Percentiles rank a stretch among this genome's conserved stretches.
Evolutionary conservation across 352 stramenopile genomes (phyloP).

Genomic region (Plasmopara viticola): DNA sequence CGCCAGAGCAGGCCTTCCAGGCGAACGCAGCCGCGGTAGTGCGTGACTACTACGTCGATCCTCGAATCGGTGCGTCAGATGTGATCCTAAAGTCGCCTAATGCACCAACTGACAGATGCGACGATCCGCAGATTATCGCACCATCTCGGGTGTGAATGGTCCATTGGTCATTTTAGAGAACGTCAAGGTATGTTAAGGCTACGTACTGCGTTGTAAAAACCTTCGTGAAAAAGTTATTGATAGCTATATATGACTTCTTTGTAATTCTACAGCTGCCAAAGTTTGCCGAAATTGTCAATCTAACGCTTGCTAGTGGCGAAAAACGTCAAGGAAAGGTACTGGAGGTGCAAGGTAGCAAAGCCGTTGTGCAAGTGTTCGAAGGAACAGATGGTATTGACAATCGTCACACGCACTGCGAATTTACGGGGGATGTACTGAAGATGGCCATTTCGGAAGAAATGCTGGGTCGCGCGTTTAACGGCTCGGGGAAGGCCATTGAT

Average conservation of each 20-base stretch:
- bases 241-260: not conserved
- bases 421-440: conserved; percentile 98
- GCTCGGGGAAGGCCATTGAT: conserved; percentile 98
- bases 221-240: not conserved
- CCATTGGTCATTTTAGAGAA: conserved; percentile 99
- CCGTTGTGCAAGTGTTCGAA: conserved; percentile 97
- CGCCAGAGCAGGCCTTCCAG: conserved; percentile 63
- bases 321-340: conserved; percentile 91
- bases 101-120: conserved; percentile 12
- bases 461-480: conserved; percentile 96
- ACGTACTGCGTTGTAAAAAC: not conserved
- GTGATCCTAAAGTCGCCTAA: too few species aligned
- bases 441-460: conserved; percentile 99
- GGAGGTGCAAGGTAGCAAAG: conserved; percentile 96
- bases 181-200: conserved; percentile 87
- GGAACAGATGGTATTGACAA: conserved; percentile 99
- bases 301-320: conserved; percentile 95
- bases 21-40: conserved; percentile 73
- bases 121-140: conserved; percentile 88
- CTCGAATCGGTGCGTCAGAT: conserved; percentile 53
- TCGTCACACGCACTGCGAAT: conserved; percentile 96
- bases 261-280: conserved; percentile 79
- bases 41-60: conserved; percentile 84
- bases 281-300: conserved; percentile 99
- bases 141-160: conserved; percentile 98